Conservation (phyloP, 2,329 filamentous ascomycete genomes). For the Nakataea oryzae region DNA sequence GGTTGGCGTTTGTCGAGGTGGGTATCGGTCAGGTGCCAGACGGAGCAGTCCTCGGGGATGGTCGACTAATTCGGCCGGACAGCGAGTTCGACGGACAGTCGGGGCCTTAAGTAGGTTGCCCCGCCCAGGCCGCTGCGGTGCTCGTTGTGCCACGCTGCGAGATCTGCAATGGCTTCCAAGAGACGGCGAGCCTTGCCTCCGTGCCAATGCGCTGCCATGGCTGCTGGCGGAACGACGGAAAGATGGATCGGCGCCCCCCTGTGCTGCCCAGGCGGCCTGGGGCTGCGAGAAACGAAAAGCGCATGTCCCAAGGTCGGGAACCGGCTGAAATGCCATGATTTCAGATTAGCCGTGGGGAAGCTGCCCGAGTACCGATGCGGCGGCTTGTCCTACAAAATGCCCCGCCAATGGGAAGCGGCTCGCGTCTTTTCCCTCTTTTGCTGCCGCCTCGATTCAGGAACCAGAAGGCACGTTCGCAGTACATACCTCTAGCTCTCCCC, state of each 20-base stretch:
- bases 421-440: too few species aligned
- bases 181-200: not conserved
- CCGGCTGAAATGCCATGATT: not conserved
- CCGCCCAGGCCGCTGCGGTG: too few species aligned
- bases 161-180: not conserved
- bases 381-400: not conserved
- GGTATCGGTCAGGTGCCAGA: not conserved
- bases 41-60: not conserved
- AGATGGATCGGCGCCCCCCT: not conserved
- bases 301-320: not conserved
- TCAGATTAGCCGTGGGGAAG: not conserved
- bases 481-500: too few species aligned
- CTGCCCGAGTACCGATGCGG: not conserved
- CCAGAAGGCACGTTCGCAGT: too few species aligned
- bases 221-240: not conserved
- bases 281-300: not conserved
- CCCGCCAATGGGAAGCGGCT: not conserved
- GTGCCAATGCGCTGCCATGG: not conserved
- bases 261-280: not conserved
- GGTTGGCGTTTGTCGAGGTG: not conserved
- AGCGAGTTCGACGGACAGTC: not conserved
- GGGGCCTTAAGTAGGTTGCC: not conserved
- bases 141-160: too few species aligned
- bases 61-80: not conserved
- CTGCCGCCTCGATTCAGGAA: too few species aligned